A percentile compares a stretch with the other conserved stretches of the same genome.
phyloP scores from a whole-genome alignment of 352 stramenopile genomes.

The Phytophthora ohioensis region DNA sequence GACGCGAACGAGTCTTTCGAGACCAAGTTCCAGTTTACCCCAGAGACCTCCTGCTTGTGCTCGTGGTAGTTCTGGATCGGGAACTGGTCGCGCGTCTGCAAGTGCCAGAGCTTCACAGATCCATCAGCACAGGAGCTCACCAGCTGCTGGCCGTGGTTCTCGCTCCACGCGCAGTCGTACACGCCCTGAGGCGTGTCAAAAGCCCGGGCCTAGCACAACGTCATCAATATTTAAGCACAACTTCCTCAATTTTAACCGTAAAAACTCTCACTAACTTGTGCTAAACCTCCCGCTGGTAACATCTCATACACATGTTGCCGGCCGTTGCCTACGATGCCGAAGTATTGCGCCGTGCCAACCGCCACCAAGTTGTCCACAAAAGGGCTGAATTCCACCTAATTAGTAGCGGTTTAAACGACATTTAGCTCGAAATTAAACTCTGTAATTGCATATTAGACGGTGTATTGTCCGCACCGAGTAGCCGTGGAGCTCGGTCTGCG shows the following conservation, averaged over 20 bases:
- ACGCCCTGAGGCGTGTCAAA: conserved; percentile 92
- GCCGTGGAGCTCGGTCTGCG: conserved; percentile 71
- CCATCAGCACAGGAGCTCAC: conserved; percentile 90
- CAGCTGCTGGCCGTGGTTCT: conserved; percentile 87
- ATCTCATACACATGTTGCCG: conserved; percentile 87
- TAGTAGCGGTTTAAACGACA: not conserved
- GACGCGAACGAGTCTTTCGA: conserved; percentile 90
- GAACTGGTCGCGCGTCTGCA: conserved; percentile 89
- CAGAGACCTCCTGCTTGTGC: conserved; percentile 86
- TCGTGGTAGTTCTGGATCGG: conserved; percentile 91
- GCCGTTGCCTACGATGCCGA: conserved; percentile 93
- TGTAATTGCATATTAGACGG: not conserved
- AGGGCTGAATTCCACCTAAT: conserved; percentile 92
- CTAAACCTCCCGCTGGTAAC: conserved; percentile 66
- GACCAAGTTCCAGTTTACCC: conserved; percentile 93
- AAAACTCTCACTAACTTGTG: conserved; percentile 46
- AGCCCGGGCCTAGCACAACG: conserved; percentile 67
- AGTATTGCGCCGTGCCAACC: conserved; percentile 92
- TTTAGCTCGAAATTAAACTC: not conserved
- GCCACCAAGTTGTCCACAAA: conserved; percentile 90
- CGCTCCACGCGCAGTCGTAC: conserved; percentile 93
- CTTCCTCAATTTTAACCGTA: not conserved
- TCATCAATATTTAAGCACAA: conserved; percentile 1
- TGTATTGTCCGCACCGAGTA: conserved; percentile 53
- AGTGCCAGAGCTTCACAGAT: conserved; percentile 90